Base-by-base conservation (phyloP, 1,139 yeast species). In the Nakaseomyces sp. region DNA sequence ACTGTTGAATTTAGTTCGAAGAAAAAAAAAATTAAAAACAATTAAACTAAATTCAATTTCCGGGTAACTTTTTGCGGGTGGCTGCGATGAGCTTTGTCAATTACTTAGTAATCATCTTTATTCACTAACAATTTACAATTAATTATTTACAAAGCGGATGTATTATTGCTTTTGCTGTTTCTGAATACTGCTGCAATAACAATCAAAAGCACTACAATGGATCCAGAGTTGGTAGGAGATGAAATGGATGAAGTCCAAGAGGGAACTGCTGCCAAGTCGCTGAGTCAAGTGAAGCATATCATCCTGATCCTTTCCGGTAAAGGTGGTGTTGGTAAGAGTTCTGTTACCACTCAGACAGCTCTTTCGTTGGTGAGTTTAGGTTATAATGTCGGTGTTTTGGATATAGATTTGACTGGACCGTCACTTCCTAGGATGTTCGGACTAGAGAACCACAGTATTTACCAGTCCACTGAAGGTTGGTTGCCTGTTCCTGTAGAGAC, bases 271-370 rank as follows among this genome's bases (percentile, higher is more conserved):
- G 84, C 84, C 1, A 66, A 66, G 37, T 77, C 89, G 3, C 66
- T 86, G 28, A 62, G 64, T 24, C 69, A 74, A 43, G 82, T 89
- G 37, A 80, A 80, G 56, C 95, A 91, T 60, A 81, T 89, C 42
- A 66, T 88, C 2, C 71, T 91, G 39, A 83, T 91, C 1, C 72
- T 91, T 1, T 85, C 95, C 0, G 97, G 96, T 3, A 88, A 88
- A 62, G 96, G 97, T n/a, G 98, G 94, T 59, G 98, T 91, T 1
- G 99, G 99, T 1, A 91, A 91, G 61, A 86, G 96, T 5, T 87
- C 96, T 0, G 89, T 91, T 1, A 89, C 98, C 0, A 84, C 96
- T 0, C 98, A 93, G 61, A 72, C 89, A 1, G 97, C 96, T 0
- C 69, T 91, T 18, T 72, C 91, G 0, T 69, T 93, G 30, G 87